Percentiles rank a stretch among this genome's conserved stretches.
These are phyloP conservation scores for Solanum piurae DNA, from an alignment of 257 asterid species.

Conservation along the genomic window DNA sequence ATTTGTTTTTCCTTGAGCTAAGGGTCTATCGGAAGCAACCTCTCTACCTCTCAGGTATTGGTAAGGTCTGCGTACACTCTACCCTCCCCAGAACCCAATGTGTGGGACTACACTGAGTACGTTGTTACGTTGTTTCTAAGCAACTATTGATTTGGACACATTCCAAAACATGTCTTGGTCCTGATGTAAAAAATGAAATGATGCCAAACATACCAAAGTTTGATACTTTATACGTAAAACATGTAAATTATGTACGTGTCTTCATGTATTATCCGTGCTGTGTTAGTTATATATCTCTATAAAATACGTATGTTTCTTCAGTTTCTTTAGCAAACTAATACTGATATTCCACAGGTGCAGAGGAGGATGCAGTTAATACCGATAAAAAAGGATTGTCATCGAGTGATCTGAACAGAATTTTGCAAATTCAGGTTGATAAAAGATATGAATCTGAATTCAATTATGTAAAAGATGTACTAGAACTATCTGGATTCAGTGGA, in stretches of 20 bases:
- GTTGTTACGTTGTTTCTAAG: background rate
- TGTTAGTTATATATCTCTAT: background rate
- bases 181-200: background rate
- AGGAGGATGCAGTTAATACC: background rate
- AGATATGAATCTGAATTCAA: slow-evolving; percentile 41
- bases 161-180: background rate
- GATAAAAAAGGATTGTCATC: slow-evolving; percentile 9
- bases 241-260: background rate
- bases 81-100: background rate
- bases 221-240: background rate
- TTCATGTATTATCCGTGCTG: background rate
- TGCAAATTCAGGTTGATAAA: slow-evolving; percentile 20
- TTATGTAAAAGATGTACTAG: slow-evolving; percentile 49
- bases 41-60: background rate
- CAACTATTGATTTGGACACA: background rate
- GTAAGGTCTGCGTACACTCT: background rate
- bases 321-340: slow-evolving; percentile 4
- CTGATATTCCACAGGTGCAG: background rate
- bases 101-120: background rate
- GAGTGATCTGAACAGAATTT: slow-evolving; percentile 11
- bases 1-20: background rate
- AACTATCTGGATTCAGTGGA: slow-evolving; percentile 53
- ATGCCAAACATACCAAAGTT: background rate
- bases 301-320: background rate
- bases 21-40: background rate